phyloP scores from a whole-genome alignment of 176 grass and related monocot genomes.

The Elaeis guineensis region DNA sequence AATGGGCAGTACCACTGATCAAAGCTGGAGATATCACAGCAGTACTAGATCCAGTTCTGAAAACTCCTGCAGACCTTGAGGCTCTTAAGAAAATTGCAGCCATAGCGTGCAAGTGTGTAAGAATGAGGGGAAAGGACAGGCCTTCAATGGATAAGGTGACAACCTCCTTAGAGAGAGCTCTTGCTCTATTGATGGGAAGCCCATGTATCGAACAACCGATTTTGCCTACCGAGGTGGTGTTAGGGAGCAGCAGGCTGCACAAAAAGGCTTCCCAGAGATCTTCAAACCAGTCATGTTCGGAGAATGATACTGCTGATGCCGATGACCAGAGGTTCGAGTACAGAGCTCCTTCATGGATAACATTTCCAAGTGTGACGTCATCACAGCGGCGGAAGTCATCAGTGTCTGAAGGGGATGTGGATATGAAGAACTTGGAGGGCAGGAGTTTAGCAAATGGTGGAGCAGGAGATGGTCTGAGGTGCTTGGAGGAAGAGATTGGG shows the following conservation, averaged over 20 bases:
- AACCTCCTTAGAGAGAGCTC: conserved; percentile 76
- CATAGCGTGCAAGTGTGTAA: conserved; percentile 84
- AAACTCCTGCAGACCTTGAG: conserved; percentile 64
- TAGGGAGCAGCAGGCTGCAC: conserved; percentile 86
- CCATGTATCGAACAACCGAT: conserved; percentile 89
- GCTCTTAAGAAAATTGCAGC: conserved; percentile 94
- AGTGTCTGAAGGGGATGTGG: conserved; percentile 77
- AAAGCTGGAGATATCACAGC: conserved; percentile 71
- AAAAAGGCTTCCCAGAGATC: conserved; percentile 88
- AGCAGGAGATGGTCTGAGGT: conserved; percentile 57
- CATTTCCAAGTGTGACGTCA: conserved; percentile 86
- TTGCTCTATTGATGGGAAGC: conserved; percentile 84
- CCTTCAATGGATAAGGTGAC: conserved; percentile 98
- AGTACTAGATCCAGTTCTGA: conserved; percentile 66
- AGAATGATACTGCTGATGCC: conserved; percentile 62
- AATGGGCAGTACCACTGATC: conserved; percentile 91
- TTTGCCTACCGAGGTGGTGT: conserved; percentile 83
- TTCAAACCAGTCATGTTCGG: conserved; percentile 90
- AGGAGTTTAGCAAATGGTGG: conserved; percentile 42
- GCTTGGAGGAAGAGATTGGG: conserved; percentile 90
- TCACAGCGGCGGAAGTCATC: conserved; percentile 95
- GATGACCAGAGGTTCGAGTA: conserved; percentile 78
- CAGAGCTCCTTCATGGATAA: conserved; percentile 93
- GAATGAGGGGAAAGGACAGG: conserved; percentile 86
- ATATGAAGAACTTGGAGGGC: conserved; percentile 57